Conservation (phyloP, 495 filamentous ascomycete genomes). For the Neurospora sp. region DNA sequence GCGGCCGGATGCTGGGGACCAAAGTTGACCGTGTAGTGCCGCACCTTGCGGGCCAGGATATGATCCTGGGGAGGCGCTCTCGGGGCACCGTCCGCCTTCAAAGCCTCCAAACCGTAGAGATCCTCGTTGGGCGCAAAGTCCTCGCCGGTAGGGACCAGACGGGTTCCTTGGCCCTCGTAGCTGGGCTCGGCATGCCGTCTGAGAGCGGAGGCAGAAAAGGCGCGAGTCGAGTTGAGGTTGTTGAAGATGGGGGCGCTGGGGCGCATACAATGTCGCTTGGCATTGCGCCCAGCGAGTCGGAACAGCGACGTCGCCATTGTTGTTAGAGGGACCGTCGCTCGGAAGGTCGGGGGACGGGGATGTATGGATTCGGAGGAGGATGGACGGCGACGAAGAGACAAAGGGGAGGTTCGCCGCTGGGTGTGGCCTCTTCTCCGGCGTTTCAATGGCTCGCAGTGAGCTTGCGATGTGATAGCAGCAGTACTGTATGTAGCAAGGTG, state of each 20-base stretch:
- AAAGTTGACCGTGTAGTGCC: conserved; percentile 99
- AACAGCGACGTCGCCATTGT: conserved; percentile 41
- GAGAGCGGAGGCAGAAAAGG: conserved; percentile 58
- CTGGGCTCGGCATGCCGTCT: conserved; percentile 49
- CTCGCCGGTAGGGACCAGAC: conserved; percentile 56
- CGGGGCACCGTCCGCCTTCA: conserved; percentile 20
- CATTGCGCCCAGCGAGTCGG: conserved; percentile 45
- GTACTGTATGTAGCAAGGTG: neutral
- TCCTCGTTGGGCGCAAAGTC: conserved; percentile 44
- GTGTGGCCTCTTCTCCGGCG: conserved; percentile 19
- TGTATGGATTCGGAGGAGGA: neutral
- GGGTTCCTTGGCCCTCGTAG: conserved; percentile 46
- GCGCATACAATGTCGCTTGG: conserved; percentile 42
- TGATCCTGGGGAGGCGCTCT: conserved; percentile 13
- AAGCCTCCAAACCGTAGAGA: conserved; percentile 24
- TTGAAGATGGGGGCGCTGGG: conserved; percentile 7
- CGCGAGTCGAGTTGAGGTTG: conserved; percentile 32
- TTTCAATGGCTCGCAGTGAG: conserved; percentile 15
- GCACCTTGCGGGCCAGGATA: conserved; percentile 58
- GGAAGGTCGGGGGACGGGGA: neutral
- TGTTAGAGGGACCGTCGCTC: neutral
- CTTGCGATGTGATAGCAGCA: conserved; percentile 4
- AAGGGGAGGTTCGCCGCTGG: neutral
- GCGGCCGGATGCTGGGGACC: conserved; percentile 98
- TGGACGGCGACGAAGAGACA: neutral